Evolutionary conservation across 2,329 filamentous ascomycete species (phyloP), one percentile per base, ranked within the genome.

Genomic region (Cordyceps javanica): DNA sequence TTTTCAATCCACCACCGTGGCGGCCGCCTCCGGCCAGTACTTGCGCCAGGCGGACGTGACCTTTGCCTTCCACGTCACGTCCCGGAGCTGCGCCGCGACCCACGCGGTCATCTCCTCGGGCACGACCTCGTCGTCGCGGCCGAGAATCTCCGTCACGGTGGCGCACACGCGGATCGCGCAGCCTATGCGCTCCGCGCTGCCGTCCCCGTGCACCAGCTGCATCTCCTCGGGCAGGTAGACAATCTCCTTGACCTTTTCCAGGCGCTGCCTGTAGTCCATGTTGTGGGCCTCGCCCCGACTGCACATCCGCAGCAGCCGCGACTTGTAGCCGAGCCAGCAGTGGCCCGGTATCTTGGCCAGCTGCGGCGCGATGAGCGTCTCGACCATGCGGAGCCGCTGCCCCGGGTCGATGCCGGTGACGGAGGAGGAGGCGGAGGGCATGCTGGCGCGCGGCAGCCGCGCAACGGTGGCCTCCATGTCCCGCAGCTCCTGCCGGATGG

Each of bases 211-310:
- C 28, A 71, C 57, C 3, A 64, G 64, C 8, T 41, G 57, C 34
- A 64, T 46, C 60, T 72, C 70, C 51, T 72, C 70, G 5, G 59
- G 55, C 5, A 68, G 25, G 19, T 64, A 69, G 5, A 68, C 55
- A 19, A 71, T 65, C 14, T 58, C 61, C 13, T 62, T 60, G 30
- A 72, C 60, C 19, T 56, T 63, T 2, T 30, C 34, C 3, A 68
- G 61, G 5, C 67, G 64, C 30, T 64, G 60, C 11, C 50, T 16
- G 59, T 64, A 67, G 21, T 58, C 41, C 55, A 65, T 60, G 8
- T 58, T 48, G 16, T 57, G 52, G 5, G 62, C 41, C 1, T 39
- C 26, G 9, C 51, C 50, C 4, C 64, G 57, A 19, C 57, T 57
- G 44, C 60, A 62, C 23, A 65, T 51, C 2, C 49, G 34, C 36